Evolutionary conservation across 768 basidiomycete species (phyloP).

Genomic region (Coprinopsis marcescibilis): DNA sequence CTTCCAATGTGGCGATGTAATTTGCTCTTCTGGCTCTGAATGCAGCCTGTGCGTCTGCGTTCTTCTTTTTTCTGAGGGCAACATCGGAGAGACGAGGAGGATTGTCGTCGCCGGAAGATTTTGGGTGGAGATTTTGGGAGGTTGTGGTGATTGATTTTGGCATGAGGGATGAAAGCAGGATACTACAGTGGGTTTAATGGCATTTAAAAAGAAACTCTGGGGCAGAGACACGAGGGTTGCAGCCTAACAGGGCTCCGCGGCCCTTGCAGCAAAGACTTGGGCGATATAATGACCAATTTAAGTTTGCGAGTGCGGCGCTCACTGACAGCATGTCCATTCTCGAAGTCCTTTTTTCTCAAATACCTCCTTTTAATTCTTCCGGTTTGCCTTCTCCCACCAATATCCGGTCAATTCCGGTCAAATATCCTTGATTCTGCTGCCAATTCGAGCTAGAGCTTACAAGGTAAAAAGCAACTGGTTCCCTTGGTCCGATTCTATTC

Average conservation of each 20-base stretch:
- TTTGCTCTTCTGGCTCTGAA: slow-evolving; percentile 78
- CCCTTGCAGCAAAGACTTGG: slow-evolving; percentile 40
- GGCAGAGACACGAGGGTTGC: slow-evolving; percentile 63
- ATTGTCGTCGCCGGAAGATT: slow-evolving; percentile 30
- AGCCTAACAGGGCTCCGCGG: slow-evolving; percentile 55
- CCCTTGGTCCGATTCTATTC: slow-evolving; percentile 24
- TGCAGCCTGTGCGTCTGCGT: slow-evolving; percentile 84
- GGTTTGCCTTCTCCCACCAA: slow-evolving; percentile 33
- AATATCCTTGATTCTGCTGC: slow-evolving; percentile 20
- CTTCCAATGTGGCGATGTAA: slow-evolving; percentile 84
- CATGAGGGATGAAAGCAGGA: slow-evolving; percentile 28
- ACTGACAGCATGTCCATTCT: slow-evolving; percentile 38
- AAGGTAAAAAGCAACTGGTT: slow-evolving; percentile 26
- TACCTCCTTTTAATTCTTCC: slow-evolving; percentile 34
- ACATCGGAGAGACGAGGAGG: slow-evolving; percentile 54
- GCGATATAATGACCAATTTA: slow-evolving; percentile 46
- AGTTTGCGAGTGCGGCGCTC: slow-evolving; percentile 47
- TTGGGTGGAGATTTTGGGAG: slow-evolving; percentile 23
- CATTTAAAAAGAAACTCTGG: slow-evolving; percentile 58
- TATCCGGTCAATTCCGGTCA: slow-evolving; percentile 29
- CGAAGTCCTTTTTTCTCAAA: slow-evolving; percentile 33
- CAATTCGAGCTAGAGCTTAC: slow-evolving; percentile 30
- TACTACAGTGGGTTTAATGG: slow-evolving; percentile 47
- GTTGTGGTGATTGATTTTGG: slow-evolving; percentile 34
- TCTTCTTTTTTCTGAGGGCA: slow-evolving; percentile 79